Conservation (phyloP, 257 asterid species). For the Anisodus tanguticus region DNA sequence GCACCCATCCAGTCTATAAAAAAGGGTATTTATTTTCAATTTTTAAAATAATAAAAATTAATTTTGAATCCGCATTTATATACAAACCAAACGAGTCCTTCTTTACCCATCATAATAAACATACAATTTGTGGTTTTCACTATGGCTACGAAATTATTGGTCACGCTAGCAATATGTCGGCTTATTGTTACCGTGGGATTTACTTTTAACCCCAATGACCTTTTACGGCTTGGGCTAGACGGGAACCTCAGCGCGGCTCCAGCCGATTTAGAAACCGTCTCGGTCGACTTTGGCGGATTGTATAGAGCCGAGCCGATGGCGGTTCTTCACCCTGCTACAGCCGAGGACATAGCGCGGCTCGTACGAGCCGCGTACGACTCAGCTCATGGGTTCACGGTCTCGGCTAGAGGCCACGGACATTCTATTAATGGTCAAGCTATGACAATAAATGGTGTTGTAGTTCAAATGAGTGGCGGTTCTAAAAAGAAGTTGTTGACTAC, state of each 20-base stretch:
- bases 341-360: conserved; percentile 60
- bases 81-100: background rate
- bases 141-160: conserved; percentile 54
- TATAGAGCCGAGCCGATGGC: conserved; percentile 56
- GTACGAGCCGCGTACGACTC: conserved; percentile 65
- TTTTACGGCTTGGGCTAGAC: conserved; percentile 44
- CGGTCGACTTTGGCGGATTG: conserved; percentile 65
- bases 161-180: conserved; percentile 64
- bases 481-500: conserved; percentile 35
- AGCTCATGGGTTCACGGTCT: conserved; percentile 55
- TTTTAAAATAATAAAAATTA: background rate
- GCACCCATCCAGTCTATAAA: too few species aligned
- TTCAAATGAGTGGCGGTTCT: conserved; percentile 52
- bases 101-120: background rate
- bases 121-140: background rate
- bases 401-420: conserved; percentile 88
- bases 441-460: conserved; percentile 57
- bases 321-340: conserved; percentile 62
- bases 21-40: background rate
- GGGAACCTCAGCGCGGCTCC: conserved; percentile 59
- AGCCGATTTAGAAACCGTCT: conserved; percentile 50
- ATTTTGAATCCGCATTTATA: conserved; percentile 3
- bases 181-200: conserved; percentile 68
- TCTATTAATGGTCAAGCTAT: conserved; percentile 82
- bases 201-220: conserved; percentile 56